Evolutionary conservation across 139 green algal species (phyloP).

Genomic region (Trebouxia sp.): DNA sequence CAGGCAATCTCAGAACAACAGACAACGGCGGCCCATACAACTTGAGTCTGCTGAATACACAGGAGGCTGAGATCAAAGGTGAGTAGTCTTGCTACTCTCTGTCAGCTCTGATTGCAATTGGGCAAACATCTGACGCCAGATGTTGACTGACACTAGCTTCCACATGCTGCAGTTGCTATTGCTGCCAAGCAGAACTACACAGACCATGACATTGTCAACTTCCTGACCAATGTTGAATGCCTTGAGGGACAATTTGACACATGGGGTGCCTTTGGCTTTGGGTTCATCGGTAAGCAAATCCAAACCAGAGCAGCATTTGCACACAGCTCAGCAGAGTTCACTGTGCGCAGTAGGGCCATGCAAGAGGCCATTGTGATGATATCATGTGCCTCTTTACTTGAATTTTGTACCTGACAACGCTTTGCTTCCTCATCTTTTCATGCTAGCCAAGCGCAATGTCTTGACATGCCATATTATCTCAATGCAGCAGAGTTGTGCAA

Average conservation of each 20-base stretch:
- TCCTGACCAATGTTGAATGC: conserved; percentile 43
- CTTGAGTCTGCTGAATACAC: conserved; percentile 11
- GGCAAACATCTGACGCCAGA: neutral
- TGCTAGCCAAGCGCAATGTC: no score
- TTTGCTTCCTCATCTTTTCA: no score
- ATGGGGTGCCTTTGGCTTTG: conserved; percentile 43
- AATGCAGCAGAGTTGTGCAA: no score
- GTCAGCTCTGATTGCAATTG: no score
- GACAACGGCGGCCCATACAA: conserved; percentile 39
- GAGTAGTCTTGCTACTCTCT: neutral
- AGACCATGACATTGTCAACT: conserved; percentile 38
- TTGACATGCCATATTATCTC: no score
- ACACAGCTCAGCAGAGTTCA: neutral
- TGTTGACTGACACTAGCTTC: neutral
- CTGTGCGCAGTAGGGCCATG: neutral
- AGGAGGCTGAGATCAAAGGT: conserved; percentile 35
- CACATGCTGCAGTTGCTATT: conserved; percentile 20
- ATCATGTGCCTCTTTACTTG: conserved; percentile 33
- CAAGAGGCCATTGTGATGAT: conserved; percentile 23
- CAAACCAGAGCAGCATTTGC: neutral
- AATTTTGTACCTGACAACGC: no score
- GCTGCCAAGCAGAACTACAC: conserved; percentile 33
- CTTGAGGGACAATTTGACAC: conserved; percentile 53
- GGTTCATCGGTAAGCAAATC: conserved; percentile 35
- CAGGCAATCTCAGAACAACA: conserved; percentile 28